phyloP scores from a whole-genome alignment of 495 filamentous ascomycete species.

The Aspergillus steynii region DNA sequence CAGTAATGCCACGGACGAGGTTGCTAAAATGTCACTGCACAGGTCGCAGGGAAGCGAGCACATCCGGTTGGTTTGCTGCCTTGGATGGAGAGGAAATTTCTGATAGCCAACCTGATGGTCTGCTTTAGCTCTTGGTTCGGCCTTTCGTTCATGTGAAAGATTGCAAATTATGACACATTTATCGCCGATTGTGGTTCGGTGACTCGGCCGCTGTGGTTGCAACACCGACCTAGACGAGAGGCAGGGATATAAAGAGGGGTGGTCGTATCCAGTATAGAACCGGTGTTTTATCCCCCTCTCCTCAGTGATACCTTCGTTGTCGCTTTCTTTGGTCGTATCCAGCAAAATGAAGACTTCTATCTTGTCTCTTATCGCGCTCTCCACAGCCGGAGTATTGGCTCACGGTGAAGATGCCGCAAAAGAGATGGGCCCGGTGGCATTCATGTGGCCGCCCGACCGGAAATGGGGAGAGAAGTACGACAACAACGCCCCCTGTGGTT shows the following conservation, averaged over 20 bases:
- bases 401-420: constrained; percentile 21
- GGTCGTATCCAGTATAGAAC: constrained; percentile 9
- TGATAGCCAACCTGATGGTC: background rate
- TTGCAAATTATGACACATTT: constrained; percentile 6
- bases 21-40: constrained; percentile 5
- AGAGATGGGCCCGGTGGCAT: constrained; percentile 55
- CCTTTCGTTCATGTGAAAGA: constrained; percentile 7
- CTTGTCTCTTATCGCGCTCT: constrained; percentile 8
- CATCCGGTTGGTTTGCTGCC: constrained; percentile 1
- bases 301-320: background rate
- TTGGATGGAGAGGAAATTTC: background rate
- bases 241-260: constrained; percentile 1
- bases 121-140: constrained; percentile 4
- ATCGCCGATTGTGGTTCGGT: background rate
- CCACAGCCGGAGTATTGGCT: constrained; percentile 7
- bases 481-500: constrained; percentile 50
- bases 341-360: constrained; percentile 12
- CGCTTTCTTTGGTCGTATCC: background rate
- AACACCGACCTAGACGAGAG: background rate
- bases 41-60: background rate
- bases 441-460: constrained; percentile 53
- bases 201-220: background rate
- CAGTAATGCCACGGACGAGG: background rate
- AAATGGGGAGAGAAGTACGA: constrained; percentile 45
- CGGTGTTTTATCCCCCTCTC: background rate